These are phyloP conservation scores for Canavalia gladiata DNA, from an alignment of 306 rosid genomes.

Conservation along the genomic window DNA sequence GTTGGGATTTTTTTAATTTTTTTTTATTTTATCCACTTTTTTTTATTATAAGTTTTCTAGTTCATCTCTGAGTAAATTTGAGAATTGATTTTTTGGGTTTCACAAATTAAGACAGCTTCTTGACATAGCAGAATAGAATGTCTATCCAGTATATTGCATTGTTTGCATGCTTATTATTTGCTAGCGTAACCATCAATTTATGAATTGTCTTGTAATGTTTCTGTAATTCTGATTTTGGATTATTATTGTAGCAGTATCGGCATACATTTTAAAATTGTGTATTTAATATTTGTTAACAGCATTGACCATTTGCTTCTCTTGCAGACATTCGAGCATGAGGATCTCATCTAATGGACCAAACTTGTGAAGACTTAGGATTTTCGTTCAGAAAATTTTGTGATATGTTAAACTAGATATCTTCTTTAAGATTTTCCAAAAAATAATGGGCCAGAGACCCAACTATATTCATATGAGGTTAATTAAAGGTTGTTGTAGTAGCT, in stretches of 20 bases:
- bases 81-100: conserved; percentile 6
- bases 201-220: background rate
- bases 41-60: background rate
- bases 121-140: background rate
- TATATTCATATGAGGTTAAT: conserved; percentile 43
- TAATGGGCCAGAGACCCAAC: conserved; percentile 57
- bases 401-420: conserved; percentile 46
- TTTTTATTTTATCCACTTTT: background rate
- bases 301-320: conserved; percentile 46
- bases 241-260: background rate
- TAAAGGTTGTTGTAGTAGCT: conserved; percentile 50
- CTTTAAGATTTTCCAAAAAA: conserved; percentile 50
- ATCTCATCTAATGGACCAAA: conserved; percentile 46
- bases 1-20: background rate
- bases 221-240: conserved; percentile 8
- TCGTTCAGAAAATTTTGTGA: conserved; percentile 46
- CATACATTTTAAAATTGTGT: conserved; percentile 5
- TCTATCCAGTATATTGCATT: background rate
- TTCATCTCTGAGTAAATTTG: conserved; percentile 26
- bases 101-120: background rate
- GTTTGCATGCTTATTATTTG: background rate
- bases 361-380: conserved; percentile 57
- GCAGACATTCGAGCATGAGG: conserved; percentile 56
- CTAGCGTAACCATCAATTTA: background rate
- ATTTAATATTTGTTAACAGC: conserved; percentile 39